Evolutionary conservation across 805 yeast species (phyloP).

Genomic region (Zygosaccharomyces bisporus): DNA sequence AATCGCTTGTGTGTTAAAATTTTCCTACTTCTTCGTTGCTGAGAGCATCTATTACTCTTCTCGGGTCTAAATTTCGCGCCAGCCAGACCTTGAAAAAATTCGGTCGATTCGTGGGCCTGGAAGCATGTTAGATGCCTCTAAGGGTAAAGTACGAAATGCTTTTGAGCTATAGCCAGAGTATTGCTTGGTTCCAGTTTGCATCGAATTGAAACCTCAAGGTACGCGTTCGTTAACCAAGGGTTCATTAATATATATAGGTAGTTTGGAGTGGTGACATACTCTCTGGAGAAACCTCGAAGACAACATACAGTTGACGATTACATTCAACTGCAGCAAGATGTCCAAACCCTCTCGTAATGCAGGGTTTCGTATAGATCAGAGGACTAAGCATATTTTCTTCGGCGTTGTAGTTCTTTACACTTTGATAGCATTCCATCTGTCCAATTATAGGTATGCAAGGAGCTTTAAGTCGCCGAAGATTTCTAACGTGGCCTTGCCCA

Average conservation of each 20-base stretch:
- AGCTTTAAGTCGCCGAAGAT: constrained; percentile 8
- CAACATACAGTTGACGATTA: no score
- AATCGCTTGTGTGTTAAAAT: not conserved
- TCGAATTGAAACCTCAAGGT: not conserved
- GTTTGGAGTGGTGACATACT: no score
- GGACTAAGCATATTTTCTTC: constrained; percentile 12
- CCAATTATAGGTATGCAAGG: constrained; percentile 11
- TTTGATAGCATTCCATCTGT: constrained; percentile 12
- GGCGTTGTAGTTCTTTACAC: constrained; percentile 10
- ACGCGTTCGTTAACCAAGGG: not conserved
- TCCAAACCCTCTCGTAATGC: constrained; percentile 1
- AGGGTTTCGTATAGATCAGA: constrained; percentile 10
- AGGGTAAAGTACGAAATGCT: not conserved
- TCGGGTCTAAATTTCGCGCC: constrained; percentile 2
- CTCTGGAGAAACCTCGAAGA: no score
- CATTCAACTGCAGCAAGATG: constrained; percentile 1
- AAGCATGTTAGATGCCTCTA: constrained; percentile 2
- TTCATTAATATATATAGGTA: not conserved
- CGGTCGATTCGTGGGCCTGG: constrained; percentile 1
- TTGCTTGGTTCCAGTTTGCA: not conserved
- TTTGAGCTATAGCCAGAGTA: not conserved
- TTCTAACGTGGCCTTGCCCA: constrained; percentile 21
- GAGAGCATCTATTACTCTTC: constrained; percentile 1
- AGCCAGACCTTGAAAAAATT: constrained; percentile 1
- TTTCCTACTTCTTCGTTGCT: not conserved